phyloP scores from a whole-genome alignment of 1,139 yeast genomes.

The Candida pseudoviswanathii region DNA sequence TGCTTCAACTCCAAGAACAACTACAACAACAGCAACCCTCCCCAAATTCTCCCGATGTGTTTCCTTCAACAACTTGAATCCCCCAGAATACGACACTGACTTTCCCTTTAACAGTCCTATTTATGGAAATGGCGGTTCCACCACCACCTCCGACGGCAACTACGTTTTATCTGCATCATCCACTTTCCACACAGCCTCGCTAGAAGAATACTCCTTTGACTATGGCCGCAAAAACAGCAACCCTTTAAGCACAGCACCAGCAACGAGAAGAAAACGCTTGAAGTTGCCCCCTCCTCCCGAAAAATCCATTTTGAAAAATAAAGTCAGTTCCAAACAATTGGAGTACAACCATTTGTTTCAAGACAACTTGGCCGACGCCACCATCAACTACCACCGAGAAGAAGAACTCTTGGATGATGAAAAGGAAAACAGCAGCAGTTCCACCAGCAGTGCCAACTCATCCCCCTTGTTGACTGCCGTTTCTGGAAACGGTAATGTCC shows the following conservation, averaged over 20 bases:
- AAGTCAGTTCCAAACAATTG: slow-evolving; percentile 34
- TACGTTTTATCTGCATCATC: slow-evolving; percentile 4
- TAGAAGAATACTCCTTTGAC: background rate
- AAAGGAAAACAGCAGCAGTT: slow-evolving; percentile 1
- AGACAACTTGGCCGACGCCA: slow-evolving; percentile 26
- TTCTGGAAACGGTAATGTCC: background rate
- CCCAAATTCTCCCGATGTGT: slow-evolving; percentile 34
- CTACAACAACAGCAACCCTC: background rate
- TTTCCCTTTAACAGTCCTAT: slow-evolving; percentile 12
- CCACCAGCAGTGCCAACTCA: background rate
- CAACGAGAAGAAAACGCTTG: slow-evolving; percentile 16
- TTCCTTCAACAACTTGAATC: slow-evolving; percentile 46
- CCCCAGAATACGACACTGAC: slow-evolving; percentile 24
- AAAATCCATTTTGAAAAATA: slow-evolving; percentile 45
- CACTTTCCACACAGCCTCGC: background rate
- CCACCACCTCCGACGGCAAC: slow-evolving; percentile 1
- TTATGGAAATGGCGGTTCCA: slow-evolving; percentile 7
- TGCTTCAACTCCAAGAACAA: slow-evolving; percentile 4
- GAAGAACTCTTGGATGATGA: slow-evolving; percentile 15
- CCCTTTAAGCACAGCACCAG: background rate
- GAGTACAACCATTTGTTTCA: slow-evolving; percentile 27
- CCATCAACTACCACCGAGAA: slow-evolving; percentile 21
- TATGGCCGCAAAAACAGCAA: slow-evolving; percentile 1
- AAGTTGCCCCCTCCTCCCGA: slow-evolving; percentile 34
- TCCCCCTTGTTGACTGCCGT: slow-evolving; percentile 2